Base-by-base conservation (phyloP, 495 filamentous ascomycete species). In the Penicillium riverlandense region DNA sequence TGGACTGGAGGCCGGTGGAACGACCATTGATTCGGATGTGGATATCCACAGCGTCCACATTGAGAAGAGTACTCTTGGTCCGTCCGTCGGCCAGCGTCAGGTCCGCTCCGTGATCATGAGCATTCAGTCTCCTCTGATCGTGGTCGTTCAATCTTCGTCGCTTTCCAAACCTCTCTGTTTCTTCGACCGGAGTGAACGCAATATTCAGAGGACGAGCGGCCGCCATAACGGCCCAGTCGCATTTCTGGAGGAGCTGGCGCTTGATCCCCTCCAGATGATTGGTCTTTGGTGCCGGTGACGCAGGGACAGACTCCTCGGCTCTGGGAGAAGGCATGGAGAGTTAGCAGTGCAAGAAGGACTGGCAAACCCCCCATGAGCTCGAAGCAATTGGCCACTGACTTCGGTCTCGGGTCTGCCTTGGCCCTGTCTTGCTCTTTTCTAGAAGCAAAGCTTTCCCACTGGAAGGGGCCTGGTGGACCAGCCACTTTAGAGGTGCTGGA, bases 191-290 rank as follows among this genome's bases (percentile, higher is more conserved):
- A 4, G 58, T 44, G 36, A 70, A 70, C 11, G 52, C 12, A 7
- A 72, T 50, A 4, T 59, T 47, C 8, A 71, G 40, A 7, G 69
- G 65, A 38, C 61, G 64, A 11, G 65, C 44, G 2, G 49, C 53
- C 8, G 58, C 55, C 10, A 69, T 44, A 6, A 52, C 57, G 13
- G 58, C 67, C 69, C 67, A 69, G 48, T 70, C 65, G 8, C 52
- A 34, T 22, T 53, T 54, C 47, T 63, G 36, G 0, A 72, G 59
- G 1, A 72, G 54, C 15, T 53, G 51, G 11, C 47, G 61, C 42
- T 67, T 69, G 33, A 67, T 43, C 7, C 29, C 5, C 9, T 56
- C 57, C 30, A 66, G 38, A 14, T 35, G 48, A n/a, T 32, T 45
- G 34, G 14, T 37, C 11, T 22, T 45, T 37, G 22, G 22, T 33